Conservation (phyloP, 1,284 basidiomycete species). For the Cryptococcus sp. region DNA sequence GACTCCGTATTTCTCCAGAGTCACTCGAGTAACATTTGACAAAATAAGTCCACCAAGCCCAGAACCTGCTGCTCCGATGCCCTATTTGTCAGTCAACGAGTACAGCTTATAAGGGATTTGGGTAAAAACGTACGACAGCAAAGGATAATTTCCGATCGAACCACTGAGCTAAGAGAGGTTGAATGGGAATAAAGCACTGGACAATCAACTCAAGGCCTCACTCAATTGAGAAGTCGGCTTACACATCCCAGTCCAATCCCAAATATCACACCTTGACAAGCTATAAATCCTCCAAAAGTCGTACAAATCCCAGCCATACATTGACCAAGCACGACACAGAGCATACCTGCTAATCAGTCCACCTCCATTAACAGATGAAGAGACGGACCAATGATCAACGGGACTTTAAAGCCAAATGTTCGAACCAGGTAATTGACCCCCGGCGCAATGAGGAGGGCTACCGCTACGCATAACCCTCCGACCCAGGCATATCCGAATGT, state of each 20-base stretch:
- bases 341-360: constrained; percentile 15
- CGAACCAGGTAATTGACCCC: constrained; percentile 44
- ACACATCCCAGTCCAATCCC: too few relatives aligned
- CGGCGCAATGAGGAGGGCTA: constrained; percentile 43
- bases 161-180: constrained; percentile 46
- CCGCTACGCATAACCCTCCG: constrained; percentile 45
- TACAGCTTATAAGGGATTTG: neutral
- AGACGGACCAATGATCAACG: constrained; percentile 38
- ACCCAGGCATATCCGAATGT: constrained; percentile 49
- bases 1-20: constrained; percentile 36
- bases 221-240: too few relatives aligned
- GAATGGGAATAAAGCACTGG: constrained; percentile 36
- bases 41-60: constrained; percentile 45
- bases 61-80: constrained; percentile 36
- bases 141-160: constrained; percentile 40
- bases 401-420: constrained; percentile 36
- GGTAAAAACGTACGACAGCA: constrained; percentile 21
- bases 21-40: constrained; percentile 38
- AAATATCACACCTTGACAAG: constrained; percentile 38
- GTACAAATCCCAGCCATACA: constrained; percentile 30
- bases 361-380: neutral
- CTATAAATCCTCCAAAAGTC: constrained; percentile 27
- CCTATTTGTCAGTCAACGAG: constrained; percentile 13
- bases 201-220: neutral
- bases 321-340: constrained; percentile 30